A percentile compares a stretch with the other conserved stretches of the same genome.
phyloP scores from a whole-genome alignment of 192 early-diverging fungal genomes.

The Coemansia sp. region DNA sequence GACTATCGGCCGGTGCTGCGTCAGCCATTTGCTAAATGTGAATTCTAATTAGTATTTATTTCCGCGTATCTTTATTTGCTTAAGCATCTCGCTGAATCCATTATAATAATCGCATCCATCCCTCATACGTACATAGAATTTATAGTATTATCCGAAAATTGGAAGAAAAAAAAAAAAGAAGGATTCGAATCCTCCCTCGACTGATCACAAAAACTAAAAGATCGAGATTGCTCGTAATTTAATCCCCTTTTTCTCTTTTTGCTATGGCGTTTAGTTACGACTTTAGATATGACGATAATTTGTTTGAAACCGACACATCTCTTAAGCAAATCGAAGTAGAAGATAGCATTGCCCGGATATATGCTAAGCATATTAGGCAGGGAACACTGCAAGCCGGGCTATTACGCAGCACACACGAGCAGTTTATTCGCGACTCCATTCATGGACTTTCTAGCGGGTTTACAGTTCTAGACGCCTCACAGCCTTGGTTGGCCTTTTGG shows the following conservation, averaged over 20 bases:
- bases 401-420: constrained; percentile 56
- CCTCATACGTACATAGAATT: background rate
- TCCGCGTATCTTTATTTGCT: constrained; percentile 26
- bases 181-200: too few relatives aligned
- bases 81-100: background rate
- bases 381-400: constrained; percentile 40
- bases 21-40: constrained; percentile 68
- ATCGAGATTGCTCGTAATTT: too few relatives aligned
- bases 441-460: constrained; percentile 56
- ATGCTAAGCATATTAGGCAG: constrained; percentile 16
- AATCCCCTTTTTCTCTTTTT: background rate
- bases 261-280: constrained; percentile 26
- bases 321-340: constrained; percentile 37
- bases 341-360: constrained; percentile 39
- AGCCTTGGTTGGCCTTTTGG: constrained; percentile 94
- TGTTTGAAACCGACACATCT: constrained; percentile 44
- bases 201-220: too few relatives aligned
- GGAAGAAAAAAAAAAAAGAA: constrained; percentile 51
- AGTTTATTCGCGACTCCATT: constrained; percentile 57
- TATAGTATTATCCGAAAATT: background rate
- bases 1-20: constrained; percentile 73
- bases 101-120: background rate
- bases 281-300: constrained; percentile 52
- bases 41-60: background rate
- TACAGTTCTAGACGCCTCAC: constrained; percentile 75